Conservation (phyloP, 176 grass and related monocot species). For the Tillandsia fasciculata region DNA sequence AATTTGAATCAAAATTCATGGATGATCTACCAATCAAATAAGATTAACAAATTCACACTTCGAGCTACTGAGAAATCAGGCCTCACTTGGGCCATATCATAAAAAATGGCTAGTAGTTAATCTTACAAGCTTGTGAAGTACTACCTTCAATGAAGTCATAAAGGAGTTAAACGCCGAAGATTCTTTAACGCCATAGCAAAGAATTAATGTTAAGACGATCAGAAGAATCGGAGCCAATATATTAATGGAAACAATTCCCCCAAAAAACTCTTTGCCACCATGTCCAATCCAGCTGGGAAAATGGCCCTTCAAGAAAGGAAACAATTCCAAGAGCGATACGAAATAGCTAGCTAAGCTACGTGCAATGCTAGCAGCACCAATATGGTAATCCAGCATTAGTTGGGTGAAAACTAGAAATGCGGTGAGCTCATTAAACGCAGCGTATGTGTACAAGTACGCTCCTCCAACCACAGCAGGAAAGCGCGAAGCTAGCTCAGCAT, state of each 20-base stretch:
- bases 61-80: no score
- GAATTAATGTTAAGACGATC: constrained; percentile 53
- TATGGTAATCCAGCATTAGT: constrained; percentile 95
- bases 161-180: constrained; percentile 71
- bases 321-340: constrained; percentile 69
- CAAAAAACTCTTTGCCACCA: constrained; percentile 64
- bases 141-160: constrained; percentile 88
- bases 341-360: constrained; percentile 87
- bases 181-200: constrained; percentile 79
- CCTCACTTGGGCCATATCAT: no score
- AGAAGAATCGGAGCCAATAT: constrained; percentile 82
- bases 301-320: constrained; percentile 63
- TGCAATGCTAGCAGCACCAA: constrained; percentile 80
- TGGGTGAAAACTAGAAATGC: constrained; percentile 91
- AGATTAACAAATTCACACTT: no score
- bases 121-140: background rate
- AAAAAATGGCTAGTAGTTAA: background rate
- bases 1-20: no score
- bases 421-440: constrained; percentile 87
- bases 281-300: constrained; percentile 89
- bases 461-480: constrained; percentile 90
- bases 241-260: constrained; percentile 76
- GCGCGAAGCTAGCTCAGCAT: constrained; percentile 85
- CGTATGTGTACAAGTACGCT: constrained; percentile 87
- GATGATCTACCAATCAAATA: no score